phyloP scores from a whole-genome alignment of 2,329 filamentous ascomycete genomes.

The Macrophomina pseudophaseolina region DNA sequence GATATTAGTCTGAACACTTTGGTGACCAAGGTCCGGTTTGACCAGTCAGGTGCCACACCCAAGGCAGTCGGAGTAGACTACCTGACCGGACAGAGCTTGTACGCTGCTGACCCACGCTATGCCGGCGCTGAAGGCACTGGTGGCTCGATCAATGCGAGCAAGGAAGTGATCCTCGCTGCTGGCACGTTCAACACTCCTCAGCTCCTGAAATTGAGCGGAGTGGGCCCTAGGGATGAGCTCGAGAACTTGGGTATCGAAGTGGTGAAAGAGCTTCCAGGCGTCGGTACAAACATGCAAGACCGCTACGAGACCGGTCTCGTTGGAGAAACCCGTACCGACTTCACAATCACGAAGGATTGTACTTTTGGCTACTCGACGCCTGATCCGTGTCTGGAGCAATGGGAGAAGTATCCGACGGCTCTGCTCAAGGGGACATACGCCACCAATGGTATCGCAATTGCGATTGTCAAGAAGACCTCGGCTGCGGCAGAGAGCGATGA shows the following conservation, averaged over 20 bases:
- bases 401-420: conserved; percentile 45
- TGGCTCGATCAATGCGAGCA: conserved; percentile 49
- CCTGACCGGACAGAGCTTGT: conserved; percentile 46
- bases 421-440: conserved; percentile 48
- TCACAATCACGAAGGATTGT: conserved; percentile 32
- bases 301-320: conserved; percentile 56
- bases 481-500: conserved; percentile 54
- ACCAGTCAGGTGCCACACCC: conserved; percentile 54
- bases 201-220: conserved; percentile 68
- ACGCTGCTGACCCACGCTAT: conserved; percentile 44
- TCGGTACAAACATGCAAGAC: conserved; percentile 69
- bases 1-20: conserved; percentile 65
- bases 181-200: conserved; percentile 69
- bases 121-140: conserved; percentile 38
- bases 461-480: conserved; percentile 46
- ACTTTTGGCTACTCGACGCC: conserved; percentile 39
- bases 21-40: conserved; percentile 69
- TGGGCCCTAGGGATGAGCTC: conserved; percentile 62
- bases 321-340: conserved; percentile 28
- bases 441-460: conserved; percentile 60
- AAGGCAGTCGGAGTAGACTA: conserved; percentile 55
- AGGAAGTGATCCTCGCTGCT: conserved; percentile 53
- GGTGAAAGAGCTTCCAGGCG: conserved; percentile 63
- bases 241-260: conserved; percentile 59
- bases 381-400: conserved; percentile 50